Evolutionary conservation across 495 filamentous ascomycete genomes (phyloP).

Genomic region (Pyronema domesticum): DNA sequence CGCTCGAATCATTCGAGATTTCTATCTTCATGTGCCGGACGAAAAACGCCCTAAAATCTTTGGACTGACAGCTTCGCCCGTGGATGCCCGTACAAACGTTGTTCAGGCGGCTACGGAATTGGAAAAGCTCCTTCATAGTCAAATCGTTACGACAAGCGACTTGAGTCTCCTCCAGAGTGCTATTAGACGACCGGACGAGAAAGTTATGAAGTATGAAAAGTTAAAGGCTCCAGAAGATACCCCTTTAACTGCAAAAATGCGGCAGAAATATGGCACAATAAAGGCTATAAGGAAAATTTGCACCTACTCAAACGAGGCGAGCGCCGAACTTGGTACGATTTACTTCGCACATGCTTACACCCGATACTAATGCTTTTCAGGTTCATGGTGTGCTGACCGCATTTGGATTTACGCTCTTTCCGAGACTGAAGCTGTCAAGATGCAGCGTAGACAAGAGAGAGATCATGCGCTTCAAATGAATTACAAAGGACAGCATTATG

Average conservation of each 20-base stretch:
- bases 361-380: constrained; percentile 20
- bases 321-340: constrained; percentile 38
- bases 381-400: constrained; percentile 72
- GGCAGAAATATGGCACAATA: constrained; percentile 38
- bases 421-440: constrained; percentile 44
- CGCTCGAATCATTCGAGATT: constrained; percentile 78
- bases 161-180: constrained; percentile 40
- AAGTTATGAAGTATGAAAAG: constrained; percentile 38
- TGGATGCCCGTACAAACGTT: constrained; percentile 65
- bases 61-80: constrained; percentile 93
- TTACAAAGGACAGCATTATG: constrained; percentile 11
- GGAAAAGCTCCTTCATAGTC: constrained; percentile 57
- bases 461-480: constrained; percentile 22
- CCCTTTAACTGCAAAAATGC: constrained; percentile 39
- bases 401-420: constrained; percentile 57
- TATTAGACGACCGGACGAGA: constrained; percentile 43
- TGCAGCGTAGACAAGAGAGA: constrained; percentile 40
- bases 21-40: constrained; percentile 39
- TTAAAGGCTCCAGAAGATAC: constrained; percentile 42
- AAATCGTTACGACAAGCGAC: constrained; percentile 68
- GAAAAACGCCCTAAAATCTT: constrained; percentile 58
- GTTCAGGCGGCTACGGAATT: constrained; percentile 53
- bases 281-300: constrained; percentile 41
- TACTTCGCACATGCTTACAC: neutral
- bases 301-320: constrained; percentile 36